Base-by-base conservation (phyloP, 805 yeast species). In the Ogataea nakhonphanomensis region DNA sequence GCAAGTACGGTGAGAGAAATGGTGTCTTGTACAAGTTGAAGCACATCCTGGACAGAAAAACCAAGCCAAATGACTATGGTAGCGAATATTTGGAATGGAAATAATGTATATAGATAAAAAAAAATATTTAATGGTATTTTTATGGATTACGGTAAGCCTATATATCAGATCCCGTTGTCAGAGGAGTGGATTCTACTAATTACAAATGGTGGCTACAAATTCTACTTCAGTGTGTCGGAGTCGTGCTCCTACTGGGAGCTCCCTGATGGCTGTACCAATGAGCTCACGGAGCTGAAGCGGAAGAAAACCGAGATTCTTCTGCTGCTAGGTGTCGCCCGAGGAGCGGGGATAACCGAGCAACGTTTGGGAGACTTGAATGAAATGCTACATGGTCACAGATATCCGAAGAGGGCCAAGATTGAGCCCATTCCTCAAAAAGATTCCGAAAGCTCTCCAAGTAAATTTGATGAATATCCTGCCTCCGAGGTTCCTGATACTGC, bases 1-100 rank as follows among this genome's bases (percentile, higher is more conserved):
- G 55, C 28, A 62, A 65, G 43, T 74, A 74, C 50, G 65, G 69
- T 44, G 64, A 72, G 48, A 79, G 78, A 61, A 70, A 71, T 50
- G 95, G 95, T 30, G 75, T 81, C 22, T 69, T 63, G 30, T 70
- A 64, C 52, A 84, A 85, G 62, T 71, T 87, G 43, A 66, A 72
- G 41, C 69, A 71, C 43, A 69, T 82, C 13, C 71, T 87, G 53
- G 74, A 70, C 37, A 68, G 85, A 45, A 84, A 80, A 59, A 71
- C 79, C 32, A 57, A 55, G 35, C 64, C 71, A 8, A 73, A 69
- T 42, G 55, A 65, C 33, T 59, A 59, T 37, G 74, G 70, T 36
- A 59, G 63, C 12, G 61, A 64, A 21, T 62, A 65, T 37, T 53
- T 76, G 15, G 78, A 76, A 50, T 76, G 81, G 81, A 30, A 37